Base-by-base conservation (phyloP, 2,329 filamentous ascomycete species). In the Botrytis porri region DNA sequence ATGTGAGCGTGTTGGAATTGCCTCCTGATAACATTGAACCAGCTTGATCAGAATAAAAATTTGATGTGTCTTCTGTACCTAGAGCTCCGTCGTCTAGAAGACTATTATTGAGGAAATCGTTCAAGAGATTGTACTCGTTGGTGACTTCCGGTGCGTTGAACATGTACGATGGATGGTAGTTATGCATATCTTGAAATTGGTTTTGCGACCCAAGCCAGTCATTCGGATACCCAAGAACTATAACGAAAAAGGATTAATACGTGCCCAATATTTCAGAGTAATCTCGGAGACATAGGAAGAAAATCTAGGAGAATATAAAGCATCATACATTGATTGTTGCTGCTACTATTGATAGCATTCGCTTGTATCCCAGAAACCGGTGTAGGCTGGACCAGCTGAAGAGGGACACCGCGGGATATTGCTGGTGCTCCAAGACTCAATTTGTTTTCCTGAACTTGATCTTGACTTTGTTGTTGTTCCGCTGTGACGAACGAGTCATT, bases 51-150 rank as follows among this genome's bases (percentile, higher is more conserved):
- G 86, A 85, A 80, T 89, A 90, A 16, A 90, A 82, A 22, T 88
- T 86, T 72, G 88, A 86, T 76, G 86, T 85, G 76, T 94, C 92
- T 75, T 93, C 90, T 51, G 90, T 88, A 72, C 91, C 89, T 73
- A 91, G 87, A 70, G 89, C 89, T 75, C 89, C 89, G 81, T 97
- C 95, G 83, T 98, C 95, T 76, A 98, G 88, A 72, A 98, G 85
- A 81, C 93, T 97, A 77, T 91, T 97, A 82, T 95, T 96, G 75
- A 99, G 88, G 81, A 98, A 98, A 82, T 99, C 95, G 85, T 97
- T 97, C 80, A 99, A 89, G 69, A 98, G 85, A 81, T 98, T 97
- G 82, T 97, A 98, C 85, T 99, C 96, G 84, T 96, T 96, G 75
- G 93, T 95, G 78, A 98, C 93, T 83, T 99, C 96, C 75, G 94